Conservation (phyloP, 2,329 filamentous ascomycete genomes). For the Microcera coccophila region DNA sequence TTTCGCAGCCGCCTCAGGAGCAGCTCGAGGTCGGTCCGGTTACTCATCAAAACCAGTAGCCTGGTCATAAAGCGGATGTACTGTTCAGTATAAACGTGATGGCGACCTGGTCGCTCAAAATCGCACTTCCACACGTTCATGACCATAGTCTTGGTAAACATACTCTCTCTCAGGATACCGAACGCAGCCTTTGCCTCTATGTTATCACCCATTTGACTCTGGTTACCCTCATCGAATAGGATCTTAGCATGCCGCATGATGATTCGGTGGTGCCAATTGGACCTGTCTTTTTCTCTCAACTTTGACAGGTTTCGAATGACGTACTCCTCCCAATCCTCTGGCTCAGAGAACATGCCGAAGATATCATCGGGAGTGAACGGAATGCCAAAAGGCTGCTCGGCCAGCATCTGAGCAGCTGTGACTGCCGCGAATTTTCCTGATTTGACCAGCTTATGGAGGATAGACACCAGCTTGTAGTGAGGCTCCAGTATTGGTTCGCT, state of each 20-base stretch:
- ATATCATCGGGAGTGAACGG: constrained; percentile 31
- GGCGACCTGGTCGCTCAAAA: constrained; percentile 74
- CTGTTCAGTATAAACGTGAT: constrained; percentile 86
- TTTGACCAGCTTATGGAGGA: constrained; percentile 76
- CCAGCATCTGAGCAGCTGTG: constrained; percentile 50
- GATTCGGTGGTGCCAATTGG: constrained; percentile 93
- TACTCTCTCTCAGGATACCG: constrained; percentile 65
- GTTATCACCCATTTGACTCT: constrained; percentile 41
- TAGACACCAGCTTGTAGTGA: constrained; percentile 83
- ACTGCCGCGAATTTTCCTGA: constrained; percentile 45
- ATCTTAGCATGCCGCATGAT: constrained; percentile 67
- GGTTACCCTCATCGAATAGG: constrained; percentile 45
- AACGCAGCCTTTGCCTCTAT: constrained; percentile 76
- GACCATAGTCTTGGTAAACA: constrained; percentile 91
- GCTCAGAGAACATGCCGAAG: constrained; percentile 34
- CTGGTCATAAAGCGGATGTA: constrained; percentile 80
- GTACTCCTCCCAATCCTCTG: constrained; percentile 59
- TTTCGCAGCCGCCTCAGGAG: constrained; percentile 76
- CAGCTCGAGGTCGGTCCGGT: constrained; percentile 71
- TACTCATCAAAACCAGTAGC: constrained; percentile 69
- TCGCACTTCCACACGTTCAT: constrained; percentile 96
- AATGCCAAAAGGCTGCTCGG: constrained; percentile 52
- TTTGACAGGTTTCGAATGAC: constrained; percentile 49
- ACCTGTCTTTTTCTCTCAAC: constrained; percentile 72
- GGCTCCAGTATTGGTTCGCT: constrained; percentile 83